phyloP scores from a whole-genome alignment of 306 rosid species.

The Sechiopsis laciniata region DNA sequence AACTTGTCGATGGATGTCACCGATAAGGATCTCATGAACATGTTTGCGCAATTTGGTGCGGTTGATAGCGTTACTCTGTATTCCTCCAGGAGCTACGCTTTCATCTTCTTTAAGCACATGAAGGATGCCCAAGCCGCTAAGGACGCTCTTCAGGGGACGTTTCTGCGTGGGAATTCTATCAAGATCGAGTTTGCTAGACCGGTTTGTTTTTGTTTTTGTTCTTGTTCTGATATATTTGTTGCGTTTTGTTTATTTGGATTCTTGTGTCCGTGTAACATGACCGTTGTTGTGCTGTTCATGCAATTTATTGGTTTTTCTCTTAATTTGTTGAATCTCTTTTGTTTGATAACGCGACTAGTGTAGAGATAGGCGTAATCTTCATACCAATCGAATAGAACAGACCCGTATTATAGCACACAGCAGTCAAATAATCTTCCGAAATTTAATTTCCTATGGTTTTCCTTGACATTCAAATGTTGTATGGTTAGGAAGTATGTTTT shows the following conservation, averaged over 20 bases:
- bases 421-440: background rate
- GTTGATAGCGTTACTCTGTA: conserved; percentile 77
- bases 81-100: conserved; percentile 77
- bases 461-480: no score
- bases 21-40: conserved; percentile 70
- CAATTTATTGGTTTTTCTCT: background rate
- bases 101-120: conserved; percentile 67
- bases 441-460: no score
- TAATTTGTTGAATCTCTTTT: background rate
- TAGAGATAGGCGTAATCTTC: conserved; percentile 15
- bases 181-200: conserved; percentile 94
- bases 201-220: conserved; percentile 52
- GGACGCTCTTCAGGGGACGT: conserved; percentile 59
- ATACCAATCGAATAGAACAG: background rate
- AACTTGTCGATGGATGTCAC: conserved; percentile 66
- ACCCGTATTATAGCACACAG: background rate
- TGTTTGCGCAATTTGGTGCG: conserved; percentile 73
- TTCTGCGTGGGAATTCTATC: conserved; percentile 49
- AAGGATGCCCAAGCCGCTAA: conserved; percentile 93
- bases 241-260: conserved; percentile 33
- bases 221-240: conserved; percentile 54
- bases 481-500: no score
- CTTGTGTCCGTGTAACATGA: conserved; percentile 26
- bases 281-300: background rate
- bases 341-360: background rate